Base-by-base conservation (phyloP, 805 yeast species). In the Cyberlindnera bimundalis region DNA sequence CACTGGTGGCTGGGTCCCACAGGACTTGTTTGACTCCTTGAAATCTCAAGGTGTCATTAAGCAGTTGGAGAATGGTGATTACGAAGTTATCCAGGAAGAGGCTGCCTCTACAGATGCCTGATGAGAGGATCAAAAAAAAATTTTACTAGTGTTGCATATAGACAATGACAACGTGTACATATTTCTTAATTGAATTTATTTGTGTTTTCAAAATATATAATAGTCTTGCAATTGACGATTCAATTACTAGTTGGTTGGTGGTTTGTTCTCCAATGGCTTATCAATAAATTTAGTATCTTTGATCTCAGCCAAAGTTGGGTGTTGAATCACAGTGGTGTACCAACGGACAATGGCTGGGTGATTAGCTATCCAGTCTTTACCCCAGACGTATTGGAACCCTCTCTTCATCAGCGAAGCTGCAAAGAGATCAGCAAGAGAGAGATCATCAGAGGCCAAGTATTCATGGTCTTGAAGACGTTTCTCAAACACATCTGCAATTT, bases 1-100 rank as follows among this genome's bases (percentile, higher is more conserved):
- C 34, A 84, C 96, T 18, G 84, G 85, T 40, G 96, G 96, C 5
- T 91, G 97, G 96, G 76, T 93, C 42, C 96, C 98, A 14, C 96
- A 88, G 59, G 96, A 88, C 58, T 79, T 88, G 84, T 90, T 91
- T 57, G 82, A 78, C 25, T 75, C 76, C 35, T 70, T 87, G 53
- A 62, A 79, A 29, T 76, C 78, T 16, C 80, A 80, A 46, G 93
- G 91, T 1, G 70, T 82, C 42, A 68, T 91, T 42, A 78, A 76
- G 39, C 73, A 79, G 47, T 73, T 72, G 15, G 77, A 73, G 16
- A 76, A 78, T 23, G 84, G 83, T 24, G 73, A 78, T 50, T 80
- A 76, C 58, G 54, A 54, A 38, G 42, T 57, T 21, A 37, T 37
- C 28, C 52, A 46, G 28, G 55, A 54, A 13, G 40, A 41, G 17